Percentiles rank a stretch among this genome's conserved stretches.
Evolutionary conservation across 1,284 basidiomycete species (phyloP).

Genomic region (Ganoderma meredithae): DNA sequence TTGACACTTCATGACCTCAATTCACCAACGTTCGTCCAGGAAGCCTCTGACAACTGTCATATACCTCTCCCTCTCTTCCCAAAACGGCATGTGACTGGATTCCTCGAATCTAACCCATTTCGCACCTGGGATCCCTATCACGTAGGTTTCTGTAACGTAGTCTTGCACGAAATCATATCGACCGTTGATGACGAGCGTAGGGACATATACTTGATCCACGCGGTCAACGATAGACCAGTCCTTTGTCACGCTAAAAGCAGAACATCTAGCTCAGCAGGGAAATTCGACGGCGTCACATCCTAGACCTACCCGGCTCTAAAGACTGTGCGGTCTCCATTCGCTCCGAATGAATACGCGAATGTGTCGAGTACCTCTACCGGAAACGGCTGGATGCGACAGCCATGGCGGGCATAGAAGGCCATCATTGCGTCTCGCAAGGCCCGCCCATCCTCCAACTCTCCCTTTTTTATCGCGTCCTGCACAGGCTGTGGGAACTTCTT

Average conservation of each 20-base stretch:
- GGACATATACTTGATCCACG: constrained; percentile 35
- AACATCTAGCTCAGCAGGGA: neutral
- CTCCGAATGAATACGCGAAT: constrained; percentile 24
- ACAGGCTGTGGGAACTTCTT: constrained; percentile 35
- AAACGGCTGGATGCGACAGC: constrained; percentile 34
- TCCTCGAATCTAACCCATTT: constrained; percentile 39
- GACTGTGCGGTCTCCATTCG: constrained; percentile 35
- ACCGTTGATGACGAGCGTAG: constrained; percentile 41
- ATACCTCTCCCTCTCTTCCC: constrained; percentile 38
- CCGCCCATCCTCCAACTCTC: constrained; percentile 36
- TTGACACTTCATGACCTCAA: too few relatives aligned
- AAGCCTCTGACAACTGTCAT: constrained; percentile 31
- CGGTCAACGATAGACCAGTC: constrained; percentile 40
- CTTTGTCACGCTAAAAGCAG: constrained; percentile 48
- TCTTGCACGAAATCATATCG: constrained; percentile 37
- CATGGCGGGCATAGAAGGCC: constrained; percentile 33
- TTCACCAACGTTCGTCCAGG: constrained; percentile 8
- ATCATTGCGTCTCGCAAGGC: constrained; percentile 35
- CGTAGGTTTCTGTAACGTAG: constrained; percentile 33
- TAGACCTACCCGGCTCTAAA: constrained; percentile 25
- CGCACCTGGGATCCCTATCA: constrained; percentile 33
- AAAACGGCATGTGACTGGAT: constrained; percentile 40
- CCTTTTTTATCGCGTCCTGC: constrained; percentile 33
- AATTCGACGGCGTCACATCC: neutral
- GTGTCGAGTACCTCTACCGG: constrained; percentile 33